Conservation (phyloP, 2,329 filamentous ascomycete genomes). For the Colletotrichum sp. region DNA sequence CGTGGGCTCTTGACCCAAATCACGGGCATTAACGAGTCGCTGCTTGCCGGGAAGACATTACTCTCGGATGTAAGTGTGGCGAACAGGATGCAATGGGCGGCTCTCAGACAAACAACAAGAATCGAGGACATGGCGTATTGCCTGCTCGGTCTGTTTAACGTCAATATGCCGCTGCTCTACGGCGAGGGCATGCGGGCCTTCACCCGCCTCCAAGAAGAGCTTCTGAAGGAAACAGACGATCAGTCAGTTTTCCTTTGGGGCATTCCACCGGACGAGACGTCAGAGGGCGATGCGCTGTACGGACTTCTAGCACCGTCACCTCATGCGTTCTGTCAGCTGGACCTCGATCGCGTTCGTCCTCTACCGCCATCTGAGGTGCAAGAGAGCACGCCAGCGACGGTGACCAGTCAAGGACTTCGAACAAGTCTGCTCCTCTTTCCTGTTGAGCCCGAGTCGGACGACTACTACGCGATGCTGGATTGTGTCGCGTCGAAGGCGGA, state of each 20-base stretch:
- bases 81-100: conserved; percentile 32
- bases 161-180: conserved; percentile 31
- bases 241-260: conserved; percentile 11
- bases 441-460: neutral
- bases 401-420: neutral
- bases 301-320: neutral
- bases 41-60: neutral
- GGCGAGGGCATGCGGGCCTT: conserved; percentile 29
- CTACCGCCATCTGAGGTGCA: neutral
- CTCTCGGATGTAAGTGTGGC: conserved; percentile 26
- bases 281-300: neutral
- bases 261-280: neutral
- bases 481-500: neutral
- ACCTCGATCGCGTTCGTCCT: neutral
- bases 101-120: conserved; percentile 24
- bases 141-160: conserved; percentile 30
- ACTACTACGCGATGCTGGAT: neutral
- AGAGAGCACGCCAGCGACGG: neutral
- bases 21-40: neutral
- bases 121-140: conserved; percentile 30
- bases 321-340: neutral
- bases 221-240: conserved; percentile 1
- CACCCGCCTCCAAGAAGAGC: conserved; percentile 19
- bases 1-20: neutral
- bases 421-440: neutral